Base-by-base conservation (phyloP, 805 yeast genomes). In the Ogataea polymorpha region DNA sequence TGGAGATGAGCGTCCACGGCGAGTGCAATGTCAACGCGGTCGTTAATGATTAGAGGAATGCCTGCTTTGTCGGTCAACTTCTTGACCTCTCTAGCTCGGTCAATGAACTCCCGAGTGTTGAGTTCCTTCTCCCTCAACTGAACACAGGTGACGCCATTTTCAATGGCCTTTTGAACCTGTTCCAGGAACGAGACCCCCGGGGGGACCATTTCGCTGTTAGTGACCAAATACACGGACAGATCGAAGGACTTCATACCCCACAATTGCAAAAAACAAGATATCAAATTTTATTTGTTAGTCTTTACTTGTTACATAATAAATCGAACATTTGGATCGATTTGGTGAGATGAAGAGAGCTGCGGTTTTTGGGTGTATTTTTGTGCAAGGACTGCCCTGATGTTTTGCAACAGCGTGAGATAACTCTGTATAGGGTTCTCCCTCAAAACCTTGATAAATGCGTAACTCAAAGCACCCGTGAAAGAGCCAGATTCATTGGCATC, bases 1-100 rank as follows among this genome's bases (percentile, higher is more conserved):
- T 89, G 97, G 7, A 90, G 82, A 48, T 87, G 96, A 2, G 95
- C 95, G 51, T 76, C 93, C 41, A 87, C 71, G 0, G 96, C 96
- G 32, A 90, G 65, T 0, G 96, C 96, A 10, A 90, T 87, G 56
- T 89, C 97, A 2, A 87, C 74, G 37, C 96, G 67, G 55, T 89
- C 96, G 51, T 89, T 87, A 55, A 89, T 88, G 24, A 89, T 76
- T 49, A 89, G 67, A 0, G 96, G 96, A 6, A 90, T 78, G 0
- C 74, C 72, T 29, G 70, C 74, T 20, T 64, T 57, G 26, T 67
- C 64, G 25, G 96, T 86, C 34, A 89, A 49, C 37, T 68, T 65
- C 48, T 83, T 87, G 15, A 89, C 75, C 27, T 63, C 61, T 15
- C 53, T 32, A 1, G 96, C 96, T 32, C 79, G 66, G 29, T 65